phyloP scores from a whole-genome alignment of 345 rosid species.

The Excoecaria agallocha region DNA sequence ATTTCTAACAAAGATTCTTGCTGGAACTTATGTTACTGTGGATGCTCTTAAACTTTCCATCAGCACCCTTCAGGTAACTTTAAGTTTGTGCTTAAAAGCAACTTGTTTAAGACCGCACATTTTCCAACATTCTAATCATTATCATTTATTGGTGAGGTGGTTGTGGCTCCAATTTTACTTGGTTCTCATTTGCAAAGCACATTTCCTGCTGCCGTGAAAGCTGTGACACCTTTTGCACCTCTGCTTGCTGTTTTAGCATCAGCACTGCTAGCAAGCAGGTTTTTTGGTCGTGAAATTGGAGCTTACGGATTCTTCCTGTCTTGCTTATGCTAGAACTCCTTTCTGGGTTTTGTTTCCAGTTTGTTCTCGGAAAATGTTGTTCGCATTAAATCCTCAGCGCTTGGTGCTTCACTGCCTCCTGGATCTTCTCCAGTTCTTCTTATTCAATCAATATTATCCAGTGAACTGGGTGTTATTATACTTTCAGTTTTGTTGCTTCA shows the following conservation, averaged over 20 bases:
- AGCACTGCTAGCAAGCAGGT: slow-evolving; percentile 71
- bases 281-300: slow-evolving; percentile 1
- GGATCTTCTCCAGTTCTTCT: slow-evolving; percentile 30
- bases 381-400: slow-evolving; percentile 46
- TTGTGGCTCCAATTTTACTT: slow-evolving; percentile 55
- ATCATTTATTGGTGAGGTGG: slow-evolving; percentile 40
- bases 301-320: background rate
- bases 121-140: background rate
- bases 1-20: slow-evolving; percentile 49
- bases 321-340: background rate
- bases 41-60: slow-evolving; percentile 58
- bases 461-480: slow-evolving; percentile 39
- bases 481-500: too few species aligned
- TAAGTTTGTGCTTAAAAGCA: background rate
- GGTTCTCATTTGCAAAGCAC: slow-evolving; percentile 53
- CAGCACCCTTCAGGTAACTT: slow-evolving; percentile 64
- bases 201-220: slow-evolving; percentile 52
- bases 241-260: slow-evolving; percentile 55
- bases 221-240: slow-evolving; percentile 53
- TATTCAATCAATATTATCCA: slow-evolving; percentile 37
- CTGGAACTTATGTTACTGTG: slow-evolving; percentile 62
- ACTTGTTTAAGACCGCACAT: background rate
- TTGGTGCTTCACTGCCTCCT: slow-evolving; percentile 33
- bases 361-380: slow-evolving; percentile 60
- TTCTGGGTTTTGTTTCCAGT: slow-evolving; percentile 27